These are phyloP conservation scores for Aureobasidium subglaciale DNA, from an alignment of 2,329 filamentous ascomycete species.

Conservation along the genomic window DNA sequence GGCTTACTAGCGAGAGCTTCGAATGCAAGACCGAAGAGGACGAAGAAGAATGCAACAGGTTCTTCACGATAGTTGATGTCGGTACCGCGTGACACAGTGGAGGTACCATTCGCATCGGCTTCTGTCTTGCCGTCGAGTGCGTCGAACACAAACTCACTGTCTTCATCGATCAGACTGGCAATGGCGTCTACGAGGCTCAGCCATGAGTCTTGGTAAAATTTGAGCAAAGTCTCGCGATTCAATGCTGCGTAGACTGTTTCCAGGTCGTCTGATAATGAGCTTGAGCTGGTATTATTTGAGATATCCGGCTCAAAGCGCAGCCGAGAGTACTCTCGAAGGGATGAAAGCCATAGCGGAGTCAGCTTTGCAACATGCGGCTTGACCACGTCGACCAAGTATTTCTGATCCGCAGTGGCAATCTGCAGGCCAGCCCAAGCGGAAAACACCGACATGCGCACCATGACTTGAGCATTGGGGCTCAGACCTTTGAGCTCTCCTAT, in stretches of 20 bases:
- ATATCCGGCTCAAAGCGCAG: constrained; percentile 95
- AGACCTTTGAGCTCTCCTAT: constrained; percentile 91
- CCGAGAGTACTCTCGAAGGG: constrained; percentile 85
- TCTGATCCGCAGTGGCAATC: constrained; percentile 87
- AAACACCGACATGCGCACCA: constrained; percentile 97
- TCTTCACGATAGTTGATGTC: constrained; percentile 98
- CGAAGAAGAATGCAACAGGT: constrained; percentile 97
- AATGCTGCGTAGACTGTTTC: constrained; percentile 92
- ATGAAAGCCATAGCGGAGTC: constrained; percentile 89
- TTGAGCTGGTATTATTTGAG: constrained; percentile 77
- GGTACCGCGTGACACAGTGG: constrained; percentile 25
- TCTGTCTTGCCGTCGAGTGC: constrained; percentile 76
- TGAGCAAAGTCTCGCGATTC: constrained; percentile 85
- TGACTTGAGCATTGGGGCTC: constrained; percentile 92
- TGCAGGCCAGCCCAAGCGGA: constrained; percentile 96
- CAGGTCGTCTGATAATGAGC: constrained; percentile 63
- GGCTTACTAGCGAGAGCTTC: constrained; percentile 85
- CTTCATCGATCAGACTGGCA: constrained; percentile 92
- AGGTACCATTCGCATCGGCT: constrained; percentile 24
- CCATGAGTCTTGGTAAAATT: constrained; percentile 97
- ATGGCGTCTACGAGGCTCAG: constrained; percentile 95
- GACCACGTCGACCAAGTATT: constrained; percentile 79
- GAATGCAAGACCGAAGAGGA: constrained; percentile 92
- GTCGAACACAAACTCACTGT: constrained; percentile 96
- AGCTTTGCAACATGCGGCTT: constrained; percentile 83